These are phyloP conservation scores for Escallonia herrerae DNA, from an alignment of 129 eudicot species.

Conservation along the genomic window DNA sequence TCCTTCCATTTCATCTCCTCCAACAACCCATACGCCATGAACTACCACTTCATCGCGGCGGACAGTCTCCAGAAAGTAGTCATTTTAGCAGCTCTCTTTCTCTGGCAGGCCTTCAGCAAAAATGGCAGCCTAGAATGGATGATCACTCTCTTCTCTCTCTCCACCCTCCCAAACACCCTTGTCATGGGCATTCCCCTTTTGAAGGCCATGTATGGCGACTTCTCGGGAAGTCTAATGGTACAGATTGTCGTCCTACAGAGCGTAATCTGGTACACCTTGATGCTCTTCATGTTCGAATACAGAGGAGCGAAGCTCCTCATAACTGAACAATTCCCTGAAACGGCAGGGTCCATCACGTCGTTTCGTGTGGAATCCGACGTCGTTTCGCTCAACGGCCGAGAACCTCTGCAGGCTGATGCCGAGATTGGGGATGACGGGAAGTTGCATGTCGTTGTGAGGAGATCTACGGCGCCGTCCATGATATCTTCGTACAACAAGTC, in stretches of 20 bases:
- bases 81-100: conserved; percentile 50
- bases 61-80: conserved; percentile 82
- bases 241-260: conserved; percentile 92
- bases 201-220: conserved; percentile 90
- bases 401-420: conserved; percentile 84
- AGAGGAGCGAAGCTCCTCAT: conserved; percentile 80
- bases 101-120: conserved; percentile 68
- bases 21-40: conserved; percentile 70
- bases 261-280: conserved; percentile 87
- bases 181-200: conserved; percentile 95
- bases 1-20: conserved; percentile 95
- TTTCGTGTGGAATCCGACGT: conserved; percentile 88
- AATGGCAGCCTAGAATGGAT: conserved; percentile 79
- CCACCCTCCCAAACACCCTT: conserved; percentile 85
- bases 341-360: conserved; percentile 78
- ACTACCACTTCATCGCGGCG: conserved; percentile 85
- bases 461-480: conserved; percentile 62
- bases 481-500: conserved; percentile 52
- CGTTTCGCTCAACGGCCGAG: conserved; percentile 76
- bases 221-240: conserved; percentile 79
- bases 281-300: conserved; percentile 83
- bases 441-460: conserved; percentile 72
- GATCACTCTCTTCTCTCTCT: conserved; percentile 85
- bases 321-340: conserved; percentile 82
- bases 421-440: conserved; percentile 90